Base-by-base conservation (phyloP, 371 early-diverging fungal genomes). In the Mucor lusitanicus region DNA sequence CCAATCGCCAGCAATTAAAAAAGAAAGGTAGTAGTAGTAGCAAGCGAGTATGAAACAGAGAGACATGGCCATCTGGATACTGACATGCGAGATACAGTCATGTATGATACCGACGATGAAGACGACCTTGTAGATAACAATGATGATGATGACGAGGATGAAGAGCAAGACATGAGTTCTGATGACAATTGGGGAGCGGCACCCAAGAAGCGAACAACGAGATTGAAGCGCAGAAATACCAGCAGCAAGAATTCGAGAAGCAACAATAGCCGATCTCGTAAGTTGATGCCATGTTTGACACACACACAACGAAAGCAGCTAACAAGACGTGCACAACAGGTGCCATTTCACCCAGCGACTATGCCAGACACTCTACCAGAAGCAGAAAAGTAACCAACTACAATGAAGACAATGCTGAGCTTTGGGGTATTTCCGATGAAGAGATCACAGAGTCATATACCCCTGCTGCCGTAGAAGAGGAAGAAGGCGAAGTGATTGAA, bases 401-500 rank as follows among this genome's bases (percentile, higher is more conserved):
- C 62, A 85, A 85, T 58, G 84, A 84, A 70, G 82, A 83, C 27
- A 78, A 74, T 58, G 65, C 71, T 19, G 71, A 78, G 21, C 59
- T 80, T n/a, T 83, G 76, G 75, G 83, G 79, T 1, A 42, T 83
- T 25, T 78, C 80, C 6, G 82, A 82, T 23, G 78, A 79, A 50
- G 84, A 84, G 17, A 37, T 33, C 46, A 44, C 61, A 46, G 59
- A 59, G 27, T 39, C 60, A 42, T 61, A 65, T 67, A 54, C 72
- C 65, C 48, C 65, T 48, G 63, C 61, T 32, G 44, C 37, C n/a
- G 61, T 12, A 1, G 74, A 80, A 59, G 80, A 81, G 40, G 86
- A 87, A 15, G 84, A 84, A 56, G 89, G 86, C 27, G 90, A 89
- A 75, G 85, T 86, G 0, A 89, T 89, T 73, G 90, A 89, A 64